A percentile compares a stretch with the other conserved stretches of the same genome.
These are phyloP conservation scores for Petunia hybrid DNA, from an alignment of 305 asterid species.

Conservation along the genomic window DNA sequence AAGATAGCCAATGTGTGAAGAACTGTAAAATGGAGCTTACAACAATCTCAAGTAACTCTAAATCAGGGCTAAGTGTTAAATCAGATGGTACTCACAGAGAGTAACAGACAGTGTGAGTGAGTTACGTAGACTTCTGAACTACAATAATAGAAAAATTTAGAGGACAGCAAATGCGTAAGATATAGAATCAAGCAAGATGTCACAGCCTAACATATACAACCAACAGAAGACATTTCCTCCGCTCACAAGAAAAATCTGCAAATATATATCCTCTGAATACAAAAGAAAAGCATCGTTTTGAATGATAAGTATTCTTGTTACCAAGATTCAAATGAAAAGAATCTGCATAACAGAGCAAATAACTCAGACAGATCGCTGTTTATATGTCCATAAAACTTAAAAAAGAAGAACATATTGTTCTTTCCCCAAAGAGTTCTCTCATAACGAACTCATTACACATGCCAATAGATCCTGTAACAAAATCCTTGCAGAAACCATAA, in stretches of 20 bases:
- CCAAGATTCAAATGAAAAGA: background rate
- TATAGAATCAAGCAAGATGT: background rate
- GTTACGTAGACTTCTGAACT: background rate
- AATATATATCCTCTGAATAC: background rate
- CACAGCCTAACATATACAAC: background rate
- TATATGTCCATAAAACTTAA: too few species aligned
- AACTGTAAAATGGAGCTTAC: background rate
- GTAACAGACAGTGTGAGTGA: background rate
- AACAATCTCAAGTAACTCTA: background rate
- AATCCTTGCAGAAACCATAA: too few species aligned
- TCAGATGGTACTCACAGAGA: background rate
- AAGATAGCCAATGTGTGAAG: background rate
- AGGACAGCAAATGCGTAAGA: too few species aligned
- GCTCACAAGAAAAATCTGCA: background rate
- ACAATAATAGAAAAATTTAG: too few species aligned
- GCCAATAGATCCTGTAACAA: background rate
- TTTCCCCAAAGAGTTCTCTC: background rate
- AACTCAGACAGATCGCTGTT: background rate
- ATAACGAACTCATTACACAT: background rate
- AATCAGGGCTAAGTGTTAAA: background rate
- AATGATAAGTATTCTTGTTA: background rate
- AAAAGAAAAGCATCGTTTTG: background rate
- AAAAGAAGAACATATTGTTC: background rate
- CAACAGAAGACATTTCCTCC: background rate
- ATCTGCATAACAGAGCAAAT: background rate